Percentiles rank a stretch among this genome's conserved stretches.
phyloP scores from a whole-genome alignment of 306 rosid genomes.

The Pterocarpus macrocarpus region DNA sequence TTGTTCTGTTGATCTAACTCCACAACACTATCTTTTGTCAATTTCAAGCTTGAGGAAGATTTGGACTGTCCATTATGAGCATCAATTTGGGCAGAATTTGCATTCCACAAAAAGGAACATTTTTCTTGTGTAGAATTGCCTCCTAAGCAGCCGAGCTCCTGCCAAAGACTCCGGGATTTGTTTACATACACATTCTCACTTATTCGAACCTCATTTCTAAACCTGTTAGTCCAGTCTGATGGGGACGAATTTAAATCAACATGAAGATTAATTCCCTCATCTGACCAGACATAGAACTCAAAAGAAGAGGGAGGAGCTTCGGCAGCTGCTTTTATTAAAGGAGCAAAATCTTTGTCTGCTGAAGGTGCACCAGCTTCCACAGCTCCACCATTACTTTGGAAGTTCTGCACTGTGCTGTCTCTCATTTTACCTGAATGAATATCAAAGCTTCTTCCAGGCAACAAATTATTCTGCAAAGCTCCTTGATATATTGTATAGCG shows the following conservation, averaged over 20 bases:
- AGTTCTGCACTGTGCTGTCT: constrained; percentile 32
- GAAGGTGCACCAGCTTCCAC: constrained; percentile 47
- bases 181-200: constrained; percentile 54
- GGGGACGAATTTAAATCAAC: constrained; percentile 77
- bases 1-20: constrained; percentile 49
- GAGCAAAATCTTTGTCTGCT: constrained; percentile 51
- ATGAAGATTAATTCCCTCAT: constrained; percentile 71
- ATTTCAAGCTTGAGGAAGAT: constrained; percentile 52
- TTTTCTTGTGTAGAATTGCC: constrained; percentile 51
- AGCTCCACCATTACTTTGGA: constrained; percentile 34
- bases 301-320: constrained; percentile 53
- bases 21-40: constrained; percentile 41
- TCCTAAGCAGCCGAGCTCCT: constrained; percentile 55
- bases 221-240: constrained; percentile 71
- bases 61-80: constrained; percentile 44
- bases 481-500: constrained; percentile 21
- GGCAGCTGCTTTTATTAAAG: constrained; percentile 44
- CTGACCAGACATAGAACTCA: constrained; percentile 75
- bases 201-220: constrained; percentile 61
- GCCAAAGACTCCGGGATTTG: constrained; percentile 53
- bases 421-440: constrained; percentile 25
- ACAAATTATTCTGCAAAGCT: constrained; percentile 14
- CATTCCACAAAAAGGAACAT: constrained; percentile 53
- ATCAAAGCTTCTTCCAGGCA: neutral
- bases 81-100: constrained; percentile 43